phyloP scores from a whole-genome alignment of 768 basidiomycete genomes.

The Boletus reticuloceps region DNA sequence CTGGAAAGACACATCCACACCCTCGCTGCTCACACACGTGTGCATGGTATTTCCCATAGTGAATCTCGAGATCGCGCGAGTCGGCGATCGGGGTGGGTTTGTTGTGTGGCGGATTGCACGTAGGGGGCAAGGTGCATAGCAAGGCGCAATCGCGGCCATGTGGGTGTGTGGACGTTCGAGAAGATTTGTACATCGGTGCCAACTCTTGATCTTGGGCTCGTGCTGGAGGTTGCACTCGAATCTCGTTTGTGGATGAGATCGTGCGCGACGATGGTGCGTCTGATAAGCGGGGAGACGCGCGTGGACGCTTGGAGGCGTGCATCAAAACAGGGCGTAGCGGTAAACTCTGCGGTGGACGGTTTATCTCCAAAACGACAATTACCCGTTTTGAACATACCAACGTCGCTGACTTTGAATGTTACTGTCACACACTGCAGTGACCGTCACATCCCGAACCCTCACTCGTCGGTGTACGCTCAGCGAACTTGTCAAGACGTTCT shows the following conservation, averaged over 20 bases:
- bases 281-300: slow-evolving; percentile 27
- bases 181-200: slow-evolving; percentile 32
- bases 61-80: slow-evolving; percentile 71
- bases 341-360: neutral
- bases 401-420: slow-evolving; percentile 21
- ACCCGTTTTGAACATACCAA: neutral
- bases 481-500: no score
- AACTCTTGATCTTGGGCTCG: slow-evolving; percentile 18
- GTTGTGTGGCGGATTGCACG: slow-evolving; percentile 59
- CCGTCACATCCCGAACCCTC: slow-evolving; percentile 5
- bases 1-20: slow-evolving; percentile 85
- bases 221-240: neutral
- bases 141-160: slow-evolving; percentile 37
- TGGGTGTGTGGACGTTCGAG: slow-evolving; percentile 25
- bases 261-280: slow-evolving; percentile 35
- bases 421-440: slow-evolving; percentile 14
- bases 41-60: slow-evolving; percentile 82
- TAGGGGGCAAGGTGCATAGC: slow-evolving; percentile 78
- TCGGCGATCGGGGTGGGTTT: slow-evolving; percentile 61
- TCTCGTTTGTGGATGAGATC: slow-evolving; percentile 8
- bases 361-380: neutral
- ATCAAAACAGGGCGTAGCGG: slow-evolving; percentile 7
- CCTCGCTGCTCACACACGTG: slow-evolving; percentile 71
- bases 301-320: slow-evolving; percentile 33
- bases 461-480: neutral